Conservation (phyloP, 108 stramenopile genomes). For the Poteriospumella lacustris region DNA sequence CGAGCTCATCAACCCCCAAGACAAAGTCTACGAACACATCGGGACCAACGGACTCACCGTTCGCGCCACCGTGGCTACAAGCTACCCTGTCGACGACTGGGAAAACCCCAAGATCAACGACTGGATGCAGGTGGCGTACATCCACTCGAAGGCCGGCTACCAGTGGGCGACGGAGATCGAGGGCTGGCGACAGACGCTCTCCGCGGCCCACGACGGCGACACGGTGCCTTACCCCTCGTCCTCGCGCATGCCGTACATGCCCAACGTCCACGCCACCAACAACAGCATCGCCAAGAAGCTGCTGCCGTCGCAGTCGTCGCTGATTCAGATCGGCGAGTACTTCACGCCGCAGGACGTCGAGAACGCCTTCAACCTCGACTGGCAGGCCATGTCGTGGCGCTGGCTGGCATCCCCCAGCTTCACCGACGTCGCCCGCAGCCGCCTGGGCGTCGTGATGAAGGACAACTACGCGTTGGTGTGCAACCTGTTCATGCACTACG, state of each 20-base stretch:
- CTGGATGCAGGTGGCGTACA: neutral
- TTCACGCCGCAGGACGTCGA: neutral
- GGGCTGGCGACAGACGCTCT: neutral
- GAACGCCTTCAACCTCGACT: neutral
- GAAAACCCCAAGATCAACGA: conserved; percentile 11
- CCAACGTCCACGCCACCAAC: neutral
- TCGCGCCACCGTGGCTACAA: neutral
- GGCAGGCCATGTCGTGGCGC: neutral
- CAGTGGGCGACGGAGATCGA: neutral
- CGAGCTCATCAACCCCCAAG: neutral
- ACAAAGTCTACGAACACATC: neutral
- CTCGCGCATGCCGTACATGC: too few species aligned
- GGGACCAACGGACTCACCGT: neutral
- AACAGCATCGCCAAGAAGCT: neutral
- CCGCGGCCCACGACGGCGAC: too few species aligned
- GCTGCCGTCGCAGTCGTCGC: neutral
- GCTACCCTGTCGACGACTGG: neutral
- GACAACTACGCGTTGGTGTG: neutral
- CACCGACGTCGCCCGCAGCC: neutral
- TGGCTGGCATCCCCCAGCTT: neutral
- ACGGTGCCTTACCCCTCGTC: too few species aligned
- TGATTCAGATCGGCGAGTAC: neutral
- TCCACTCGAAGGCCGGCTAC: neutral
- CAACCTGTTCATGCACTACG: neutral
- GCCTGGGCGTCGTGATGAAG: neutral